Percentiles rank a stretch among this genome's conserved stretches.
Evolutionary conservation across 2,329 filamentous ascomycete genomes (phyloP).

Genomic region (Aspergillus spinulosporus): DNA sequence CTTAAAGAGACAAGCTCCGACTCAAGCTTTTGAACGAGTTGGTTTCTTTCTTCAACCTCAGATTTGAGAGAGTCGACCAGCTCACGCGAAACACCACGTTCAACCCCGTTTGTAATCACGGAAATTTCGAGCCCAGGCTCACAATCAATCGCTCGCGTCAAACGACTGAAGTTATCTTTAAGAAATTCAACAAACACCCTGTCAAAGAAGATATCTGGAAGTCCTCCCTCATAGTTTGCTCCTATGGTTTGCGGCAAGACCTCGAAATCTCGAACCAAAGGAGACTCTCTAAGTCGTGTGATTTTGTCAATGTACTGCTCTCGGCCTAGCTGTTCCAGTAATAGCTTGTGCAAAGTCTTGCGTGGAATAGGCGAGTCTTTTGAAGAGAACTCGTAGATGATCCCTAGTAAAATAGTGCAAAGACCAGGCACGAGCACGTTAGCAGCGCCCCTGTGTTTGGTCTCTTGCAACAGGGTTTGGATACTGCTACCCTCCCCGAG

Average conservation of each 20-base stretch:
- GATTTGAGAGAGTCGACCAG: constrained; percentile 80
- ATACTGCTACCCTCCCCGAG: constrained; percentile 88
- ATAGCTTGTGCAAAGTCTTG: constrained; percentile 73
- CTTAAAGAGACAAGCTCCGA: constrained; percentile 56
- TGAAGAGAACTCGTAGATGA: constrained; percentile 95
- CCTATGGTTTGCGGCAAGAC: constrained; percentile 71
- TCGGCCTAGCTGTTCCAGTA: constrained; percentile 74
- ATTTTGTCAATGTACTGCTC: constrained; percentile 86
- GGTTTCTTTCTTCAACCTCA: constrained; percentile 73
- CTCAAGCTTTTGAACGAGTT: constrained; percentile 59
- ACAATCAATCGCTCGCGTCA: constrained; percentile 82
- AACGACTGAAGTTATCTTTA: constrained; percentile 90
- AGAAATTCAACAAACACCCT: constrained; percentile 86
- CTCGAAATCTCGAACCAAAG: constrained; percentile 84
- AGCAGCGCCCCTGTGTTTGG: constrained; percentile 61
- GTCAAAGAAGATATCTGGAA: constrained; percentile 85
- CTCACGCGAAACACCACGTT: constrained; percentile 91
- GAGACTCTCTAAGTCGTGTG: constrained; percentile 72
- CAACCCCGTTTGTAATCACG: constrained; percentile 72
- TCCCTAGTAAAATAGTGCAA: constrained; percentile 78
- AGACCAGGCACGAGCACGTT: constrained; percentile 75
- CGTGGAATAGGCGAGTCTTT: constrained; percentile 92
- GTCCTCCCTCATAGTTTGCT: constrained; percentile 51
- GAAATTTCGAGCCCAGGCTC: constrained; percentile 86
- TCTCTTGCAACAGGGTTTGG: constrained; percentile 77